phyloP scores from a whole-genome alignment of 148 eudicot species.

The Limonium bicolor region DNA sequence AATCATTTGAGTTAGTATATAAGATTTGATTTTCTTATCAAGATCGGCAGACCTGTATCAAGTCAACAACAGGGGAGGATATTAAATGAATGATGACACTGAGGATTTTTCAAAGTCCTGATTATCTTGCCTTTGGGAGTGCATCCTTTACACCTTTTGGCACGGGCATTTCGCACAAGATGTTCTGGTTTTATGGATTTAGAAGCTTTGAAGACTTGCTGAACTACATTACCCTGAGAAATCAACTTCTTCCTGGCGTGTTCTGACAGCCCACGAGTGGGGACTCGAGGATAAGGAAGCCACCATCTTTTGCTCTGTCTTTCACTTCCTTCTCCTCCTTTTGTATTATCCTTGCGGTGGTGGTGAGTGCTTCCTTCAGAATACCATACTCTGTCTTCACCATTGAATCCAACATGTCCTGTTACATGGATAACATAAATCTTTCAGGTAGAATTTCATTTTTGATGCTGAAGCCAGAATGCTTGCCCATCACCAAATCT shows the following conservation, averaged over 20 bases:
- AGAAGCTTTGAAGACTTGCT: slow-evolving; percentile 90
- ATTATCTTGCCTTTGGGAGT: slow-evolving; percentile 52
- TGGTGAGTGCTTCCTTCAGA: slow-evolving; percentile 67
- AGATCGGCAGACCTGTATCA: no score
- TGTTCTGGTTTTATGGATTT: slow-evolving; percentile 64
- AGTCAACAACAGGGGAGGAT: no score
- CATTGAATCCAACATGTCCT: slow-evolving; percentile 90
- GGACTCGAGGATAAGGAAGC: slow-evolving; percentile 89
- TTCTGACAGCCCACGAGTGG: slow-evolving; percentile 68
- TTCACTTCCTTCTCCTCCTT: slow-evolving; percentile 29
- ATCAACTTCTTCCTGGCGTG: slow-evolving; percentile 55
- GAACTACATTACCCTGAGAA: slow-evolving; percentile 59
- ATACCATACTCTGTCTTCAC: slow-evolving; percentile 71
- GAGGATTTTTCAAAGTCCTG: neutral
- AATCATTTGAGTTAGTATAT: no score
- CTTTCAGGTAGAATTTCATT: neutral
- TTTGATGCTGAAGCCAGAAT: neutral
- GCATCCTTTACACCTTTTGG: slow-evolving; percentile 54
- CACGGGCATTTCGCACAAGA: slow-evolving; percentile 66
- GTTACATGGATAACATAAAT: slow-evolving; percentile 3
- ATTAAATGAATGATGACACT: no score
- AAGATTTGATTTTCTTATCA: no score
- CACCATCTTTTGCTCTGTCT: slow-evolving; percentile 88
- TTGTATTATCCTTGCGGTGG: slow-evolving; percentile 54
- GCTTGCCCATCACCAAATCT: neutral